Base-by-base conservation (phyloP, 1,284 basidiomycete genomes). In the Phellopilus nigrolimitatus region DNA sequence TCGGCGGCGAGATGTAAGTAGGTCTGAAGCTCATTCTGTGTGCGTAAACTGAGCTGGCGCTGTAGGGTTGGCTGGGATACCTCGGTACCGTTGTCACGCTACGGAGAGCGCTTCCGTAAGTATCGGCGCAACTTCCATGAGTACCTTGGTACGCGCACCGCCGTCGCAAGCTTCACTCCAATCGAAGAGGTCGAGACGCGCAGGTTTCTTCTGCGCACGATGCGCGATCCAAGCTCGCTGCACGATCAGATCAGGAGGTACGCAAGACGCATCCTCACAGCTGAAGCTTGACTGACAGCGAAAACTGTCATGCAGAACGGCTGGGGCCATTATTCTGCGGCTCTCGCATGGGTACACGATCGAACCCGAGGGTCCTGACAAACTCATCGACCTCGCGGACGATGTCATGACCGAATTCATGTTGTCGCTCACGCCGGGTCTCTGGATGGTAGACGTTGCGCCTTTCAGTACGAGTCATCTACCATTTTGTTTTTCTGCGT, bases 281-380 rank as follows among this genome's bases (percentile, higher is more conserved):
- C 21, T 5, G 4, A n/a, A n/a, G 5, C 24, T 27, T 25, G 13
- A 27, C 15, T 6, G 13, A 21, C 15, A 3, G 12, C 8, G n/a
- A 36, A 47, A 12, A 36, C 15, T 24, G 15, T 40, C n/a, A n/a
- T 22, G 12, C 38, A 55, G 49, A 21, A 25, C 44, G 6, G 44
- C 51, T 13, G 53, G 53, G 4, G 60, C 47, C 36, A 48, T 52
- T 28, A 48, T 49, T 31, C 54, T 52, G 30, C 53, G 40, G 25
- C 53, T 59, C 40, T 50, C 57, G 27, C 47, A 58, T 54, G 59
- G 57, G 15, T 48, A 58, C 37, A 30, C 49, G 21, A 43, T 51
- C 34, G 33, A 50, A 19, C 47, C 53, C 33, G 34, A 55, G 27
- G 53, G 31, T 19, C 36, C 50, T 5, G 48, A 56, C 39, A 48